Percentiles rank a stretch among this genome's conserved stretches.
Evolutionary conservation across 2,329 filamentous ascomycete species (phyloP).

Genomic region (Aureobasidium sp.): DNA sequence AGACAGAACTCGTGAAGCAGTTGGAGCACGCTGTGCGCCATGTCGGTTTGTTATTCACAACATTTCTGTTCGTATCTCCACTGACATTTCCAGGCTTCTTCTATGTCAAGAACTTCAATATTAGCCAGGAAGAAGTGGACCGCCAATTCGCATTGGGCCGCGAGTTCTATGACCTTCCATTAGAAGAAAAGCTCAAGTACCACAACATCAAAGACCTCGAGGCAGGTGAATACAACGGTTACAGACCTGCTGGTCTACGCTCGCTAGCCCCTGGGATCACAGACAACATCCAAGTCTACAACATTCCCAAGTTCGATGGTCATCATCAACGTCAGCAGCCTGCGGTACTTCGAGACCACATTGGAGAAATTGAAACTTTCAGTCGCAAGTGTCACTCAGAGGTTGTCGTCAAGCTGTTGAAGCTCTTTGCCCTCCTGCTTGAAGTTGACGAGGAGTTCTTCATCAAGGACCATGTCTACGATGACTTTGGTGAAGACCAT

Average conservation of each 20-base stretch:
- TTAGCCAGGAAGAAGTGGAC: constrained; percentile 54
- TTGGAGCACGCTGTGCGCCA: constrained; percentile 46
- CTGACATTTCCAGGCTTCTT: constrained; percentile 44
- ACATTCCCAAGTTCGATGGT: constrained; percentile 48
- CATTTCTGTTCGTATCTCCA: background rate
- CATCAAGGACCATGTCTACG: constrained; percentile 50
- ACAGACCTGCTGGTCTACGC: constrained; percentile 14
- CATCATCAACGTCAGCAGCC: constrained; percentile 35
- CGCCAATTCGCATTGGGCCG: constrained; percentile 56
- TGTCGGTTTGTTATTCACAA: background rate
- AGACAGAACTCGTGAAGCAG: constrained; percentile 47
- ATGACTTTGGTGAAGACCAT: constrained; percentile 53
- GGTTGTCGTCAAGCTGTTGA: constrained; percentile 51
- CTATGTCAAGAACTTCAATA: constrained; percentile 56
- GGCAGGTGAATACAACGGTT: constrained; percentile 28
- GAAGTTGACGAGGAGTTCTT: constrained; percentile 55
- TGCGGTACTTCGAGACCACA: constrained; percentile 41
- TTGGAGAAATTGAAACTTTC: constrained; percentile 52
- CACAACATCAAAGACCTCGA: constrained; percentile 27
- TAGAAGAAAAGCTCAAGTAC: constrained; percentile 54
- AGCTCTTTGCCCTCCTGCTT: constrained; percentile 55
- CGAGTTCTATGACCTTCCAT: constrained; percentile 50
- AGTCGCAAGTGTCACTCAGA: constrained; percentile 45
- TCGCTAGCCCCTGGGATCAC: constrained; percentile 12
- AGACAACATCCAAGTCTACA: constrained; percentile 55